A percentile compares a stretch with the other conserved stretches of the same genome.
Evolutionary conservation across 2,329 filamentous ascomycete genomes (phyloP).

Genomic region (Cladosporium austrohemisphaericum): DNA sequence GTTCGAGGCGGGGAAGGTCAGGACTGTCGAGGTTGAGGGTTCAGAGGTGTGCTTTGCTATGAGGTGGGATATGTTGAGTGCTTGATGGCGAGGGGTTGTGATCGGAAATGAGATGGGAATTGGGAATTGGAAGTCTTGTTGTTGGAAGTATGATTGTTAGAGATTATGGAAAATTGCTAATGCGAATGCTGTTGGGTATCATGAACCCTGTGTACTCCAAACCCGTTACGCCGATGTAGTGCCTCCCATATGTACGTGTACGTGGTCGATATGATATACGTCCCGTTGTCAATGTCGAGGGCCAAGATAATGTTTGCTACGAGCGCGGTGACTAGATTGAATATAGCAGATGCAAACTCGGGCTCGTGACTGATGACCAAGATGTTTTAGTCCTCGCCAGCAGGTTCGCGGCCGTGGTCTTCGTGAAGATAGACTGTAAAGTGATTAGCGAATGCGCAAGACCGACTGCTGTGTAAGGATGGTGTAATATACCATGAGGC

Average conservation of each 20-base stretch:
- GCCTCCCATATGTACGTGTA: not conserved
- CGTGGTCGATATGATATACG: too few species aligned
- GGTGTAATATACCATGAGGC: constrained; percentile 63
- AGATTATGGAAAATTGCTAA: not conserved
- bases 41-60: constrained; percentile 14
- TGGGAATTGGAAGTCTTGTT: not conserved
- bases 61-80: constrained; percentile 14
- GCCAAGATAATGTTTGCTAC: too few species aligned
- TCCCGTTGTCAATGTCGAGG: too few species aligned
- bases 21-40: constrained; percentile 6
- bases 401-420: constrained; percentile 1
- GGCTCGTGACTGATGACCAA: too few species aligned
- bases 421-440: constrained; percentile 19
- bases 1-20: constrained; percentile 14
- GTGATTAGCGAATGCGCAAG: not conserved
- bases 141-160: not conserved
- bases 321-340: too few species aligned
- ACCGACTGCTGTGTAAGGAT: not conserved
- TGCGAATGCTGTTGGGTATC: constrained; percentile 4
- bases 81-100: not conserved
- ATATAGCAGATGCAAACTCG: too few species aligned
- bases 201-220: constrained; percentile 5
- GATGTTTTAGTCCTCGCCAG: not conserved
- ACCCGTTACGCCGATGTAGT: too few species aligned
- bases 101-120: too few species aligned